Evolutionary conservation across 2,329 filamentous ascomycete genomes (phyloP).

Genomic region (Pseudogymnoascus sp.): DNA sequence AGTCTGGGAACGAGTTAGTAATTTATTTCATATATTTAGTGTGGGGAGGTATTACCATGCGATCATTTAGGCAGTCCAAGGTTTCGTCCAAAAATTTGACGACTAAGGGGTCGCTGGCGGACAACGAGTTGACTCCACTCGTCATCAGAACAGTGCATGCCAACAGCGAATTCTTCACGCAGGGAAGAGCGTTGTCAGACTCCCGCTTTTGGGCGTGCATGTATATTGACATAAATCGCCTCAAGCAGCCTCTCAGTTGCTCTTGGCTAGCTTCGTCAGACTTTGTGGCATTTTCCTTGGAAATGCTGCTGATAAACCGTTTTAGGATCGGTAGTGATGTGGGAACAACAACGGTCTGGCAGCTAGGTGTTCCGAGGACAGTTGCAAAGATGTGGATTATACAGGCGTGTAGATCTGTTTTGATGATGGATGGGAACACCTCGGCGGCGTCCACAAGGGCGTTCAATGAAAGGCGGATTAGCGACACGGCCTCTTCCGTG

Average conservation of each 20-base stretch:
- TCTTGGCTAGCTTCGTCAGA: slow-evolving; percentile 36
- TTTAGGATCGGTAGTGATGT: slow-evolving; percentile 87
- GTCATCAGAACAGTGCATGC: slow-evolving; percentile 86
- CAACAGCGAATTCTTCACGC: slow-evolving; percentile 88
- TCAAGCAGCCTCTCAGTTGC: slow-evolving; percentile 75
- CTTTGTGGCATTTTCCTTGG: slow-evolving; percentile 38
- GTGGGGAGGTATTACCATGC: slow-evolving; percentile 48
- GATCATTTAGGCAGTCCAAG: slow-evolving; percentile 72
- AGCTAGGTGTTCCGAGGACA: slow-evolving; percentile 78
- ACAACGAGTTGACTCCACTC: slow-evolving; percentile 65
- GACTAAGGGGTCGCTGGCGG: slow-evolving; percentile 68
- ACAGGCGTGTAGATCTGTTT: slow-evolving; percentile 90
- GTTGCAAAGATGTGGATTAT: slow-evolving; percentile 96
- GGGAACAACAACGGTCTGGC: slow-evolving; percentile 82
- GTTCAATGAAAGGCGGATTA: slow-evolving; percentile 74
- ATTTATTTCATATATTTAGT: slow-evolving; percentile 16
- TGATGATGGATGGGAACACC: slow-evolving; percentile 94
- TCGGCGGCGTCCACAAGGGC: slow-evolving; percentile 90
- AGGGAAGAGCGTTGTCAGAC: slow-evolving; percentile 66
- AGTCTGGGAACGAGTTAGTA: slow-evolving; percentile 42
- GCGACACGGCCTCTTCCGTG: slow-evolving; percentile 76
- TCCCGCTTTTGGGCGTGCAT: slow-evolving; percentile 70
- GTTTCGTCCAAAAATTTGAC: slow-evolving; percentile 71
- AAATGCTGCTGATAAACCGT: slow-evolving; percentile 76
- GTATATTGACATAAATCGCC: slow-evolving; percentile 75